Conservation (phyloP, 441 rosid genomes). For the Corymbia citriodora region DNA sequence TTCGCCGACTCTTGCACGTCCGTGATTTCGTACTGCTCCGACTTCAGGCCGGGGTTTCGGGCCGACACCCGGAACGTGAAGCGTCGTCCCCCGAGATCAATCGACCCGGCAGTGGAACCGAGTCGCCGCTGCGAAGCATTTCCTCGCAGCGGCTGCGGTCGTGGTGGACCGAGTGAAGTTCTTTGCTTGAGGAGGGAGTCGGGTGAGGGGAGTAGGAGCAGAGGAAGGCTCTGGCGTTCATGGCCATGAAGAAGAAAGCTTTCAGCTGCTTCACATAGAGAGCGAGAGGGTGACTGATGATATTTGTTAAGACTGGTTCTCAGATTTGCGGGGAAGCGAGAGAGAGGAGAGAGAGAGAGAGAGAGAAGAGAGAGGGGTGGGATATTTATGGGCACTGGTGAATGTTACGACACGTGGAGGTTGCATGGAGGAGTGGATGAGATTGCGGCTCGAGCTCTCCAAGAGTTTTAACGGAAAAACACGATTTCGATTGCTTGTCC, state of each 20-base stretch:
- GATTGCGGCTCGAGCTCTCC: not conserved
- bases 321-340: not conserved
- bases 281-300: not conserved
- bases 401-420: constrained; percentile 42
- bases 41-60: constrained; percentile 28
- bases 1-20: constrained; percentile 18
- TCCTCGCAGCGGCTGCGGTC: constrained; percentile 20
- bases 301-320: not conserved
- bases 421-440: not conserved
- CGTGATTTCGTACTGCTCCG: constrained; percentile 21
- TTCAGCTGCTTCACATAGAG: not conserved
- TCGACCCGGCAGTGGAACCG: constrained; percentile 16
- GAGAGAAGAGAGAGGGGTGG: not conserved
- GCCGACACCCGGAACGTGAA: constrained; percentile 30
- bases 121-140: not conserved
- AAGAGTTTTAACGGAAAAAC: not conserved
- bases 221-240: constrained; percentile 60
- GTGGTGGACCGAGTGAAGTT: constrained; percentile 2
- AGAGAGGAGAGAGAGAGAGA: too few relatives aligned
- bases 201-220: constrained; percentile 37
- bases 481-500: constrained; percentile 4
- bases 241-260: constrained; percentile 24
- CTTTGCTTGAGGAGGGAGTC: constrained; percentile 11
- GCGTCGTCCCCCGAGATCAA: constrained; percentile 15
- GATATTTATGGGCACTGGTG: constrained; percentile 46